Evolutionary conservation across 306 rosid species (phyloP).

Genomic region (Lablab purpureus): DNA sequence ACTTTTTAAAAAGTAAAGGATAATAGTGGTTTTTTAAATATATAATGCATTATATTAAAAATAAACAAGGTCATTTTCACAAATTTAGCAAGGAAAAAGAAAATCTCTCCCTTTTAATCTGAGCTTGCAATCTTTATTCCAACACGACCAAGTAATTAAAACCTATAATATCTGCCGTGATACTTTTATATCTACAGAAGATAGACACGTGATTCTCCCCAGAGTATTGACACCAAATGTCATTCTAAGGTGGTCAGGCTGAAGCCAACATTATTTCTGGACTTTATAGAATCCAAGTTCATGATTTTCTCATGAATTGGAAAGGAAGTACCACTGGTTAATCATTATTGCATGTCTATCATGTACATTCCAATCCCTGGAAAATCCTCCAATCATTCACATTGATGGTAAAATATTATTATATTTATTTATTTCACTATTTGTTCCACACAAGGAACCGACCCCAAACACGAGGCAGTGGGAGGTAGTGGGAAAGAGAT

Average conservation of each 20-base stretch:
- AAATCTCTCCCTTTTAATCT: background rate
- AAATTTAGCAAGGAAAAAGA: background rate
- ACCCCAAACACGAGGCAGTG: background rate
- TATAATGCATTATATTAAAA: background rate
- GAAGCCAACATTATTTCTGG: slow-evolving; percentile 2
- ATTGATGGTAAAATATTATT: background rate
- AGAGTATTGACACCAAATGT: background rate
- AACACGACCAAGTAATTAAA: background rate
- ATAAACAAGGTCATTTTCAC: background rate
- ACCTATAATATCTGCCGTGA: background rate
- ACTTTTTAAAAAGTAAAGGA: background rate
- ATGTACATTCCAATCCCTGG: background rate
- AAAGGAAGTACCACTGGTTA: background rate
- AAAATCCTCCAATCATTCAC: background rate
- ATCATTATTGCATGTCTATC: background rate
- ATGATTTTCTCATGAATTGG: background rate
- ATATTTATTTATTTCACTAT: background rate
- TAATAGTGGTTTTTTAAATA: background rate
- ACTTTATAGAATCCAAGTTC: background rate
- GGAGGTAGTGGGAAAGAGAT: background rate
- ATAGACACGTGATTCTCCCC: background rate
- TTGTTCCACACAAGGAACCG: background rate
- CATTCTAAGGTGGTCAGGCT: background rate
- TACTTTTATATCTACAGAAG: background rate
- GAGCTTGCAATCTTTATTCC: background rate